These are phyloP conservation scores for Hemileccinum rubropunctum DNA, from an alignment of 768 basidiomycete species.

Conservation along the genomic window DNA sequence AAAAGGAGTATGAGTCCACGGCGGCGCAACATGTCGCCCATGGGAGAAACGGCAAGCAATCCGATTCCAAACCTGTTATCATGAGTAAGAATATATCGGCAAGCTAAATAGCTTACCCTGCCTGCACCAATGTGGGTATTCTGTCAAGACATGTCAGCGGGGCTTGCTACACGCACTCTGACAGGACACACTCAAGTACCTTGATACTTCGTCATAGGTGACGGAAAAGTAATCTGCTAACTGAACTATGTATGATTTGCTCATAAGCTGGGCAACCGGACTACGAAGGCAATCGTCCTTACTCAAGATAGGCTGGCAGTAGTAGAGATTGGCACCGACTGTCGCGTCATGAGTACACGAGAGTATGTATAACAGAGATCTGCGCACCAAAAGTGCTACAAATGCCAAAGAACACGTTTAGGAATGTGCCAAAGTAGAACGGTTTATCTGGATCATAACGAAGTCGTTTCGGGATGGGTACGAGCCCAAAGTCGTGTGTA, in stretches of 20 bases:
- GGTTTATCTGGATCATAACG: slow-evolving; percentile 50
- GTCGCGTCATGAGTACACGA: not conserved
- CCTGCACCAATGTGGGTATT: slow-evolving; percentile 63
- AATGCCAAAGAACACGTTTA: slow-evolving; percentile 61
- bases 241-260: slow-evolving; percentile 15
- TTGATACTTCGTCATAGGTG: slow-evolving; percentile 32
- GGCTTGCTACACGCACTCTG: not conserved
- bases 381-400: slow-evolving; percentile 44
- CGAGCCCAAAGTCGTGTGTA: slow-evolving; percentile 48
- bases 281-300: slow-evolving; percentile 20
- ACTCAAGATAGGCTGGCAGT: slow-evolving; percentile 78
- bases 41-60: slow-evolving; percentile 68
- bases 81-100: not conserved
- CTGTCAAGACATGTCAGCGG: slow-evolving; percentile 27
- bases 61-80: slow-evolving; percentile 59
- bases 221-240: slow-evolving; percentile 38
- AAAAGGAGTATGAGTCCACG: slow-evolving; percentile 65
- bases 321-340: slow-evolving; percentile 69
- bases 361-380: not conserved
- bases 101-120: slow-evolving; percentile 44
- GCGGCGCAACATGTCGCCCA: slow-evolving; percentile 78
- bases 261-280: not conserved
- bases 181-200: slow-evolving; percentile 7
- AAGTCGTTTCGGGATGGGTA: slow-evolving; percentile 57
- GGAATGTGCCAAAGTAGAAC: slow-evolving; percentile 44